These are phyloP conservation scores for Talaromyces ruber DNA, from an alignment of 495 filamentous ascomycete species.

Conservation along the genomic window DNA sequence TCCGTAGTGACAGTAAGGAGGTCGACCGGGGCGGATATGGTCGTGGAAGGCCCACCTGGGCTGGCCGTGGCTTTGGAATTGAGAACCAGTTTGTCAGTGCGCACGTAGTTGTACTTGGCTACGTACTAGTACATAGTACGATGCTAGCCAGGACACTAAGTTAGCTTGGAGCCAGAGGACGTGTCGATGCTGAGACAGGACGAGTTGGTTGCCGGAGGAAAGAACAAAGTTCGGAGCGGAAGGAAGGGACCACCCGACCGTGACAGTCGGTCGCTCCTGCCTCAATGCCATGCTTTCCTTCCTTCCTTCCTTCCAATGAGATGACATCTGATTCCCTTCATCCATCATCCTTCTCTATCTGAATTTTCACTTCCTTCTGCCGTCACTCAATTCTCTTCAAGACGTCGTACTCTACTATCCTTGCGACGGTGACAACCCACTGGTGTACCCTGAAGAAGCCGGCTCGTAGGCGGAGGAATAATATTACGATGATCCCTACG, in stretches of 20 bases:
- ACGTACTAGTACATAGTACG: no score
- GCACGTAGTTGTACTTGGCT: no score
- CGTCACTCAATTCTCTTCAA: neutral
- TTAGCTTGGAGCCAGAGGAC: no score
- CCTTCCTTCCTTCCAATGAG: no score
- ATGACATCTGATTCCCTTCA: no score
- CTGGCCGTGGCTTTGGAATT: neutral
- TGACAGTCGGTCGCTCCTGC: neutral
- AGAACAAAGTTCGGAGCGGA: neutral
- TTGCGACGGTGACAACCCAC: neutral
- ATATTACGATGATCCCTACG: neutral
- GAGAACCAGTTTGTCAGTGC: no score
- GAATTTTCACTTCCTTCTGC: neutral
- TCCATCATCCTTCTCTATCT: neutral
- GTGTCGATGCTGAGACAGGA: no score
- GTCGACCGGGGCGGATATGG: neutral
- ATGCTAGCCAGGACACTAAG: no score
- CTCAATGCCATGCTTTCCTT: neutral
- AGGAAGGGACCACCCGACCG: neutral
- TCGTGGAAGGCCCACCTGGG: neutral
- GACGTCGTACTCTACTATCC: neutral
- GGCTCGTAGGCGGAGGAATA: neutral
- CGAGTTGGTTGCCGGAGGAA: no score
- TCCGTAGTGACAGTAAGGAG: neutral
- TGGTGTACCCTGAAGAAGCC: neutral